Conservation (phyloP, 1,284 basidiomycete species). For the Xerocomus amazonicus region DNA sequence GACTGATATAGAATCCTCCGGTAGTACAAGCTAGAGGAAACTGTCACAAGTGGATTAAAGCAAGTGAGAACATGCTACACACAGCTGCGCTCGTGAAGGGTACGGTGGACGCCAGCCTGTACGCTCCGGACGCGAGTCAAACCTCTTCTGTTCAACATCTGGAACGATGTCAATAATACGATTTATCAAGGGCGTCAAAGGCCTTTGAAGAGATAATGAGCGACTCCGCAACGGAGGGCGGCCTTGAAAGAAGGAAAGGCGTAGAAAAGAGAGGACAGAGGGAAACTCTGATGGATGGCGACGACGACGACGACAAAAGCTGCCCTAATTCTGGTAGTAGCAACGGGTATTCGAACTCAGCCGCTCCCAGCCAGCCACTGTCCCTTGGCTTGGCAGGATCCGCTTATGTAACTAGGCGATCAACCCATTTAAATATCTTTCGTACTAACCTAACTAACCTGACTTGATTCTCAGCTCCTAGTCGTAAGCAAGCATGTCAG, state of each 20-base stretch:
- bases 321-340: slow-evolving; percentile 4
- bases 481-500: no score
- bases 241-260: slow-evolving; percentile 20
- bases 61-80: neutral
- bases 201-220: slow-evolving; percentile 20
- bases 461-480: no score
- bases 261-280: slow-evolving; percentile 11
- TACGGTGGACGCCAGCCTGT: slow-evolving; percentile 21
- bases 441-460: no score
- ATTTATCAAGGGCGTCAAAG: no score
- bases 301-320: slow-evolving; percentile 10
- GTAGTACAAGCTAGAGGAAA: slow-evolving; percentile 44
- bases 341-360: slow-evolving; percentile 27
- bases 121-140: slow-evolving; percentile 29
- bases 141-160: slow-evolving; percentile 31
- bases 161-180: slow-evolving; percentile 1
- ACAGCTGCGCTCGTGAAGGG: slow-evolving; percentile 24
- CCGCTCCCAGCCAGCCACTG: slow-evolving; percentile 1
- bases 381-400: neutral
- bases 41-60: slow-evolving; percentile 3
- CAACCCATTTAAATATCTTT: no score
- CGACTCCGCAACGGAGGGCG: slow-evolving; percentile 25
- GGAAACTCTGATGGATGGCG: neutral
- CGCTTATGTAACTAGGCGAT: slow-evolving; percentile 1
- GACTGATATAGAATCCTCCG: slow-evolving; percentile 66